Evolutionary conservation across 1,284 basidiomycete genomes (phyloP), one percentile per base, ranked within the genome.

Genomic region (Phellopilus nigrolimitatus): DNA sequence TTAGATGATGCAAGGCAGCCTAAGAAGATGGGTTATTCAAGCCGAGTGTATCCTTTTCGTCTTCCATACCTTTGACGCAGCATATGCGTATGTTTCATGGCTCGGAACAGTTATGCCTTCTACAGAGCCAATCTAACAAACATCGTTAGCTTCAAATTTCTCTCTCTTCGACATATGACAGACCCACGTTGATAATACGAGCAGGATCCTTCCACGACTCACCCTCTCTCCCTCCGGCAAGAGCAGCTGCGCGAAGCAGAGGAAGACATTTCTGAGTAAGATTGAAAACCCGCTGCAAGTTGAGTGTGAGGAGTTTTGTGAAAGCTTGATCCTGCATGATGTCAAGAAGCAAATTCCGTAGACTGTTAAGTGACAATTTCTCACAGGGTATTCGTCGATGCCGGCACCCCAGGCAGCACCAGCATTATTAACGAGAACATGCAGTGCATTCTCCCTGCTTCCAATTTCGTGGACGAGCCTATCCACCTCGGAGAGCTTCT

Each of bases 361-460:
- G 47, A 40, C 47, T n/a, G 12, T 28, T 33, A 39, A 24, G 65
- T 63, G 47, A 30, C 33, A n/a, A 28, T 2, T 19, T 41, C 59
- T 10, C 54, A 74, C 81, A 38, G 79, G 75, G 62, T 80, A 81
- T 4, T 74, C 71, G 43, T 80, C 79, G 48, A 84, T 66, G 10
- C 68, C 56, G 9, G 74, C 77, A 17, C 76, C 80, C 84, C 83
- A 85, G 12, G 77, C 76, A 15, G 77, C 79, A 2, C 83, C 84
- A 1, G 81, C 81, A 56, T 87, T 87, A 66, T 88, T 85, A 51
- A 86, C 76, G 4, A 85, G 71, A 8, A 84, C 75, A 60, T 84
- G 73, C 31, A 85, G 64, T 5, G 62, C 73, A 46, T 71, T 68
- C 66, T 87, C 85, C 59, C 68, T 67, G 51, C 68, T 66, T 40